Conservation (phyloP, 2,329 filamentous ascomycete genomes). For the Cladosporium sp. region DNA sequence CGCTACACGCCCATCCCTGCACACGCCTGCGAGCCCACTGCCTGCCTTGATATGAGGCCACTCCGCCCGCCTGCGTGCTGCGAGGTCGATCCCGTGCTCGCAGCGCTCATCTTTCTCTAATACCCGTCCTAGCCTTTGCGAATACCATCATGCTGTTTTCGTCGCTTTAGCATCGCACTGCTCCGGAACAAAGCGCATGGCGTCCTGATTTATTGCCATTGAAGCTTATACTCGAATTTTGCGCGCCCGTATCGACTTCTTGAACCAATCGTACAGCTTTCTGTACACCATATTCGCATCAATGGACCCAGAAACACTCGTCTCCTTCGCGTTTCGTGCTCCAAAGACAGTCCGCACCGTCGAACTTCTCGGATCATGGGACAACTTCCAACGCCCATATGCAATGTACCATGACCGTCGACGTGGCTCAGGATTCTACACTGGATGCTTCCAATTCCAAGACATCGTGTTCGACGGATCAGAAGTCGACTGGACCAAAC, state of each 20-base stretch:
- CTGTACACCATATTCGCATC: not conserved
- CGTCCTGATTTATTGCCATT: not conserved
- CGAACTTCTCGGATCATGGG: conserved; percentile 86
- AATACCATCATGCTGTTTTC: not conserved
- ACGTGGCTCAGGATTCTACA: conserved; percentile 73
- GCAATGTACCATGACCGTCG: conserved; percentile 75
- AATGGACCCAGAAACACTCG: conserved; percentile 25
- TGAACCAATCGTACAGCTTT: not conserved
- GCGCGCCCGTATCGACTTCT: not conserved
- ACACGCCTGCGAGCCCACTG: not conserved
- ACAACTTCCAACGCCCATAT: conserved; percentile 80
- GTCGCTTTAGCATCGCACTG: not conserved
- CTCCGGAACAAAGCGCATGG: not conserved
- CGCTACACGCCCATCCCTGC: not conserved
- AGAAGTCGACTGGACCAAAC: conserved; percentile 45
- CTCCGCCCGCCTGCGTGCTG: not conserved
- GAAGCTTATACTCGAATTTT: not conserved
- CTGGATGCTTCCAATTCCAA: conserved; percentile 80
- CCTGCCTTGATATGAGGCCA: conserved; percentile 3
- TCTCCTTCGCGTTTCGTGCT: conserved; percentile 35
- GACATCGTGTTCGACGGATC: conserved; percentile 81
- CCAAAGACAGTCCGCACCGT: conserved; percentile 61
- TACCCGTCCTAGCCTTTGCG: not conserved
- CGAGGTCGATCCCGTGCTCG: not conserved
- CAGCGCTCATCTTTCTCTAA: not conserved